These are phyloP conservation scores for Daldinia vernicosa DNA, from an alignment of 495 filamentous ascomycete species.

Conservation along the genomic window DNA sequence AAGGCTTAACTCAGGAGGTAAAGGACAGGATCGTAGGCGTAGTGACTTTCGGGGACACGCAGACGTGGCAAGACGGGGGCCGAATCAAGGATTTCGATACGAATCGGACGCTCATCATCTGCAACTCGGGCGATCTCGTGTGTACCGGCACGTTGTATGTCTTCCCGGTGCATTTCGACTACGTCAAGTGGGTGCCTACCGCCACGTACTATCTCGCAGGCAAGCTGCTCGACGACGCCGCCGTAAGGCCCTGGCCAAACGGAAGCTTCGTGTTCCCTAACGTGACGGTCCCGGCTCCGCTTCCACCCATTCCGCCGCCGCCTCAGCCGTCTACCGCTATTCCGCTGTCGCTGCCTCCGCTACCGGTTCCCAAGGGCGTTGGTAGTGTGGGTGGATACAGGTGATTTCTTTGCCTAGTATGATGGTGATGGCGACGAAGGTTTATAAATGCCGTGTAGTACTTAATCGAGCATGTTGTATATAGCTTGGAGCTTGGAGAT, in stretches of 20 bases:
- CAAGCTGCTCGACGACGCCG: slow-evolving; percentile 36
- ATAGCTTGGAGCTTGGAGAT: background rate
- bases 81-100: slow-evolving; percentile 55
- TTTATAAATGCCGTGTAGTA: background rate
- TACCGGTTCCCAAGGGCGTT: slow-evolving; percentile 5
- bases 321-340: slow-evolving; percentile 24
- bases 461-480: background rate
- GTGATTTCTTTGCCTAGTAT: background rate
- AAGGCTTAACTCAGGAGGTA: slow-evolving; percentile 48
- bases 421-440: background rate
- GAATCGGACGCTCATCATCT: slow-evolving; percentile 60
- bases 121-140: slow-evolving; percentile 61
- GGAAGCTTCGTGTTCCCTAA: slow-evolving; percentile 36
- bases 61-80: slow-evolving; percentile 57
- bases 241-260: slow-evolving; percentile 38
- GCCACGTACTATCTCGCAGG: slow-evolving; percentile 44
- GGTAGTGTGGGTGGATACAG: background rate
- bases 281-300: slow-evolving; percentile 18
- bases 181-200: slow-evolving; percentile 49
- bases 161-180: slow-evolving; percentile 57
- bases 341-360: slow-evolving; percentile 17
- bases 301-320: slow-evolving; percentile 18
- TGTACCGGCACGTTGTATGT: slow-evolving; percentile 59
- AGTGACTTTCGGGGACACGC: slow-evolving; percentile 62
- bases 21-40: slow-evolving; percentile 59